A percentile compares a stretch with the other conserved stretches of the same genome.
These are phyloP conservation scores for Serendipita sp. DNA, from an alignment of 1,284 basidiomycete genomes.

Conservation along the genomic window DNA sequence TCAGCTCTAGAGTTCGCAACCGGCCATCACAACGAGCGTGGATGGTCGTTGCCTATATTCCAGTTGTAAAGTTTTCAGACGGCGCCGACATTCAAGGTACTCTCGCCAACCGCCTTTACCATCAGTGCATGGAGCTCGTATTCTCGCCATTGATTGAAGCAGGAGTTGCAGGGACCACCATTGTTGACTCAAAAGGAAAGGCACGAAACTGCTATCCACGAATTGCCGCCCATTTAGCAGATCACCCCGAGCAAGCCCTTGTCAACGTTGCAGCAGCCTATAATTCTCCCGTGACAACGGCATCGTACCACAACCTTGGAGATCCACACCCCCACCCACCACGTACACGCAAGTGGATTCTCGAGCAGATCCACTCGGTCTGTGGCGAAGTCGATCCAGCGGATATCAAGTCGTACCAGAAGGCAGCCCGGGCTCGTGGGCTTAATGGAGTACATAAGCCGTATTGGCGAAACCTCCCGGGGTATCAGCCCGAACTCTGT, in stretches of 20 bases:
- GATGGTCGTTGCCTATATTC: too few species aligned
- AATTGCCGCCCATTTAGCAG: conserved; percentile 30
- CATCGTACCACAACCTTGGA: neutral
- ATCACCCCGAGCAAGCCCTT: conserved; percentile 30
- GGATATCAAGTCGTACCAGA: neutral
- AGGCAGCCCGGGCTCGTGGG: neutral
- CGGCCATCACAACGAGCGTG: too few species aligned
- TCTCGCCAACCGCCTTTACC: conserved; percentile 21
- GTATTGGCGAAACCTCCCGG: conserved; percentile 25
- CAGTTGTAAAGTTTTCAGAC: too few species aligned
- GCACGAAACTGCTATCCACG: conserved; percentile 22
- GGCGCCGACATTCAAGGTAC: too few species aligned
- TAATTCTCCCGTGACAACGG: neutral
- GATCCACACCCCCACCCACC: neutral
- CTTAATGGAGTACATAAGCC: conserved; percentile 17
- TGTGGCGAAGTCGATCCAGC: neutral
- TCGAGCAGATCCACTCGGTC: neutral
- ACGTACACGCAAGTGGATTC: neutral
- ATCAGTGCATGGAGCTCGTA: conserved; percentile 24
- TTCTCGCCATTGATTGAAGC: conserved; percentile 22
- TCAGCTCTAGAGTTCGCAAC: too few species aligned
- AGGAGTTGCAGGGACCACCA: conserved; percentile 22
- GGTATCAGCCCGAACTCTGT: neutral
- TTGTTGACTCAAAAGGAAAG: conserved; percentile 24
- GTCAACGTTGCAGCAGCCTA: conserved; percentile 6